Percentiles rank a stretch among this genome's conserved stretches.
Conservation (phyloP, 73 alveolate species). For the Durusdinium trenchii region DNA sequence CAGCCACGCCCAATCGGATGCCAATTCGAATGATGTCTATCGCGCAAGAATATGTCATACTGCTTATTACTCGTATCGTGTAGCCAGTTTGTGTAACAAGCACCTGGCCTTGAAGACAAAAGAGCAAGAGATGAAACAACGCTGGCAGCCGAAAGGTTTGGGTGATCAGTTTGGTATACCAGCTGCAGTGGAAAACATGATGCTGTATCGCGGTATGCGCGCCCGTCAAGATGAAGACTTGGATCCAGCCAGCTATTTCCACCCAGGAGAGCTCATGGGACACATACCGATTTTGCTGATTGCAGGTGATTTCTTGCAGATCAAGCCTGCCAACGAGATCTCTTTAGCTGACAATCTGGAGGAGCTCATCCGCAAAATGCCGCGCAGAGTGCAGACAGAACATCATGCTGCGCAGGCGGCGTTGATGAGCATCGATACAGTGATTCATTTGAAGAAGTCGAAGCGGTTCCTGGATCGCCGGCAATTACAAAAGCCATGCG, state of each 20-base stretch:
- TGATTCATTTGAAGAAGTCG: not conserved
- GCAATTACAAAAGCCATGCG: constrained; percentile 35
- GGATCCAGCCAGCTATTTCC: not conserved
- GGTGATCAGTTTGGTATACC: not conserved
- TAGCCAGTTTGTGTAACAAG: constrained; percentile 9
- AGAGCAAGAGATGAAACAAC: not conserved
- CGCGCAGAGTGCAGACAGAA: not conserved
- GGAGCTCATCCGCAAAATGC: not conserved
- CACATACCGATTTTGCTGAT: not conserved
- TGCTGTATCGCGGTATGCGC: not conserved
- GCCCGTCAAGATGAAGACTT: not conserved
- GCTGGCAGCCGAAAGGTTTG: not conserved
- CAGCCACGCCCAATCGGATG: not conserved
- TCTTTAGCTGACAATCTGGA: not conserved
- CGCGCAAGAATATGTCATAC: constrained; percentile 19
- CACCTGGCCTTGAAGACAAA: constrained; percentile 8
- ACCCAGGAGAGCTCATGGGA: not conserved
- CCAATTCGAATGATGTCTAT: not conserved
- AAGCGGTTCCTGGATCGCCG: constrained; percentile 1
- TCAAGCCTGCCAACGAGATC: constrained; percentile 12
- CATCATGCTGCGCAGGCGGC: not conserved
- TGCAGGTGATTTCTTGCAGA: not conserved
- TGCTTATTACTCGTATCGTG: constrained; percentile 7
- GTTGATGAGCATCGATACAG: not conserved
- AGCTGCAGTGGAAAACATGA: constrained; percentile 35